Evolutionary conservation across 2,329 filamentous ascomycete species (phyloP), one percentile per base, ranked within the genome.

Genomic region (Periconia sp.): DNA sequence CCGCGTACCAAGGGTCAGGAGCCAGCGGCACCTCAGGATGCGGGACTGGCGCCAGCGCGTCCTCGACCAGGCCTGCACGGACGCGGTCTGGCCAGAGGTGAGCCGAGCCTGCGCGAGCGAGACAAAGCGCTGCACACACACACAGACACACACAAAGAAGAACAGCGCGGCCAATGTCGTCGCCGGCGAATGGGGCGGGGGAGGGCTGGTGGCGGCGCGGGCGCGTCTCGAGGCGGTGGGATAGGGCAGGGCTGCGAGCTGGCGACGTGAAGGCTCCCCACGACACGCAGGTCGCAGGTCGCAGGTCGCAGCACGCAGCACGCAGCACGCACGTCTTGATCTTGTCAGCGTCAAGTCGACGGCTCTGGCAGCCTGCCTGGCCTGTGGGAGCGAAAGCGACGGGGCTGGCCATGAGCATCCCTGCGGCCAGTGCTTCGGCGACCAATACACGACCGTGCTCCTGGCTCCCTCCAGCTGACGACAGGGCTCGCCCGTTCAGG

Each of bases 31-130:
- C 36, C 43, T 51, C 51, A 58, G 53, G 24, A 56, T 62, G 61
- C 57, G 59, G 62, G 62, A 59, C 56, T 64, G 64, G 65, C 66
- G 63, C 63, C 63, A 66, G 55, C 59, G 50, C 49, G 47, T 44
- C 49, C 56, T 54, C 48, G 42, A 52, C 48, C 46, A 45, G 49
- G 25, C 28, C 40, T 43, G 62, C 64, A 66, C 64, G 53, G 61
- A 54, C 59, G 40, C 38, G 65, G 62, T 68, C 66, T 68, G 59
- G 66, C 63, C 65, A 54, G 46, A 44, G 36, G 43, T 43, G 45
- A 33, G 45, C 56, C 53, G 47, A 61, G 46, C 48, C 42, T 34
- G 26, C 39, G 44, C 47, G 22, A 32, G 34, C 50, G 36, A 61
- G 57, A 66, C 61, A 61, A 67, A 66, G 63, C 49, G 41, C 47